Percentiles rank a stretch among this genome's conserved stretches.
These are phyloP conservation scores for Eucalyptus curtisii DNA, from an alignment of 345 rosid genomes.

Conservation along the genomic window DNA sequence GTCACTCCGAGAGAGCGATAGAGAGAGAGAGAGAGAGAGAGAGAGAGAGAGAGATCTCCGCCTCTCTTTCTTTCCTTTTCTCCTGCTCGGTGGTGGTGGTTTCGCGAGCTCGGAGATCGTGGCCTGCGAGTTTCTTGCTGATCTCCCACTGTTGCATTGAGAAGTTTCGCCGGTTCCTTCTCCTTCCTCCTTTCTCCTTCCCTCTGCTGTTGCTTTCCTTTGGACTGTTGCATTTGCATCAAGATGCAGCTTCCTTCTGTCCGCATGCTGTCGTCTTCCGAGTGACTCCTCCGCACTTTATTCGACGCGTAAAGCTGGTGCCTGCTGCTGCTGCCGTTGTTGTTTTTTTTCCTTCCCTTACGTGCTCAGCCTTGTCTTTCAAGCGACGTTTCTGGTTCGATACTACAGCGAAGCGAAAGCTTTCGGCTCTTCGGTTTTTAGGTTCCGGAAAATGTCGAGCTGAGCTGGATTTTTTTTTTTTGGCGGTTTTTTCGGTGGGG, in stretches of 20 bases:
- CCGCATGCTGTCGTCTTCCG: not conserved
- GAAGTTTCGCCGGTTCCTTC: not conserved
- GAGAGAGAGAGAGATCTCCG: too few relatives aligned
- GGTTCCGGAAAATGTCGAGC: not conserved
- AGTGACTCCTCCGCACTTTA: not conserved
- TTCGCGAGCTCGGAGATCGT: not conserved
- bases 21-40: not conserved
- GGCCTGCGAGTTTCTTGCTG: not conserved
- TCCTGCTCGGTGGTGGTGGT: not conserved
- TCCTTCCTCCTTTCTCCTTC: not conserved
- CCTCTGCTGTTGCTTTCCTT: not conserved
- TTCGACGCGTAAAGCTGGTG: not conserved
- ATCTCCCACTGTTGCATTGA: not conserved
- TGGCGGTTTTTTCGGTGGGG: not conserved
- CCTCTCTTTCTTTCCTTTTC: not conserved
- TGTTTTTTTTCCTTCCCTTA: not conserved
- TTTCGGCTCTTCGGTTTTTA: not conserved
- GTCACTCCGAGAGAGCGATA: not conserved
- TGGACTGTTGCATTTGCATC: not conserved
- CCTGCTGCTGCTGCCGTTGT: not conserved
- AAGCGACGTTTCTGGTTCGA: not conserved
- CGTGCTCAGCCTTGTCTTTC: not conserved
- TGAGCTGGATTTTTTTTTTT: not conserved
- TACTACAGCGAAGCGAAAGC: not conserved
- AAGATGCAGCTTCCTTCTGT: not conserved